A percentile compares a stretch with the other conserved stretches of the same genome.
Evolutionary conservation across 495 filamentous ascomycete genomes (phyloP).

Genomic region (Poronia punctata): DNA sequence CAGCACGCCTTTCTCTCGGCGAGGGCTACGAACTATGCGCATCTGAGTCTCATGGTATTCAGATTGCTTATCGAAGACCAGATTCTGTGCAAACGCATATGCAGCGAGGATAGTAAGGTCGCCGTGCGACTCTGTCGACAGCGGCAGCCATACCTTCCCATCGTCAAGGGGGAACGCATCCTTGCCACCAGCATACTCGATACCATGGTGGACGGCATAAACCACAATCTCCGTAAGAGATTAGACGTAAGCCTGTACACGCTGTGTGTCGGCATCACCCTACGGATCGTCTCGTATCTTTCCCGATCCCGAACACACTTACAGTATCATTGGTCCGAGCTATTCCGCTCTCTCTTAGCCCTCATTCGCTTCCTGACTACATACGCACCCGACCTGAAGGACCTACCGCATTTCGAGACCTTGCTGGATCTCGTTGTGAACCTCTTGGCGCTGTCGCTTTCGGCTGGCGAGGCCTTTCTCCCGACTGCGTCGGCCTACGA

Average conservation of each 20-base stretch:
- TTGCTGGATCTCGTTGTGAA: constrained; percentile 70
- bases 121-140: constrained; percentile 83
- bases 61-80: constrained; percentile 86
- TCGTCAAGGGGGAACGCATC: constrained; percentile 61
- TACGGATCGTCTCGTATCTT: constrained; percentile 76
- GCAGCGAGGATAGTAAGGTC: constrained; percentile 69
- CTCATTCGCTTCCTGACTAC: constrained; percentile 86
- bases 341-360: constrained; percentile 84
- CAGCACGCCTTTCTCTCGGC: constrained; percentile 85
- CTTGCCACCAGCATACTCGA: constrained; percentile 73
- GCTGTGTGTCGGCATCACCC: constrained; percentile 67
- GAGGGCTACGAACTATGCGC: constrained; percentile 70
- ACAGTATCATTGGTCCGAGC: constrained; percentile 88
- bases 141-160: constrained; percentile 78
- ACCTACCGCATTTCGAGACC: constrained; percentile 48
- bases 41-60: constrained; percentile 74
- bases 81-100: constrained; percentile 75
- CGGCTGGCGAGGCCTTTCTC: constrained; percentile 84
- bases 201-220: constrained; percentile 80
- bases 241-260: constrained; percentile 83
- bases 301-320: constrained; percentile 70
- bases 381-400: constrained; percentile 68
- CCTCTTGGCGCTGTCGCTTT: constrained; percentile 80
- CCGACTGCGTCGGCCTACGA: constrained; percentile 85
- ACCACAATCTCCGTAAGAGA: constrained; percentile 82